These are phyloP conservation scores for Chlorella sorokiniana DNA, from an alignment of 139 green algal genomes.

Conservation along the genomic window DNA sequence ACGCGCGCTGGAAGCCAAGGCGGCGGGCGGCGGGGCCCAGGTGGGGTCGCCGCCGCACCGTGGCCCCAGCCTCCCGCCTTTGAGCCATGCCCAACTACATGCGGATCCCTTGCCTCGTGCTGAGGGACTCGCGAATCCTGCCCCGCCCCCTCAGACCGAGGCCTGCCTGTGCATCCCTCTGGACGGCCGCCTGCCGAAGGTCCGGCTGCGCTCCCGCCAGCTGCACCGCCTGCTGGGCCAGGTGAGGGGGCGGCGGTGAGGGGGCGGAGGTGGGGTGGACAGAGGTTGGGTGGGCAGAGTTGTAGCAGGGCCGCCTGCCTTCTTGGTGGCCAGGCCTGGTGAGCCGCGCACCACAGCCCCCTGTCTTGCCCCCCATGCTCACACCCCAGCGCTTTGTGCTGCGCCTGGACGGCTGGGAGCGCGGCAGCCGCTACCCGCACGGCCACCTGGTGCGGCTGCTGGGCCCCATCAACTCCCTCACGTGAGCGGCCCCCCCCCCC, in stretches of 20 bases:
- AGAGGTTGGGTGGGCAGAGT: neutral
- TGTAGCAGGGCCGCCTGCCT: too few species aligned
- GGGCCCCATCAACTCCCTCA: conserved; percentile 84
- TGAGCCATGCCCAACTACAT: neutral
- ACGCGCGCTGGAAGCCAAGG: conserved; percentile 11
- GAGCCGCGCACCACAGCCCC: neutral
- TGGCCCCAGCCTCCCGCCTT: neutral
- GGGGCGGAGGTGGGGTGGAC: neutral
- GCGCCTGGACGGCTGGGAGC: conserved; percentile 76
- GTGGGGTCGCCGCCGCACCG: neutral
- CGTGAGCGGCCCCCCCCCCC: conserved; percentile 40
- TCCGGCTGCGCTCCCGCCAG: conserved; percentile 84
- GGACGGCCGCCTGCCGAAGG: conserved; percentile 76
- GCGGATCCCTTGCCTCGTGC: too few species aligned
- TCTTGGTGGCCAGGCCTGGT: too few species aligned
- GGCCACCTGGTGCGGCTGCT: conserved; percentile 82
- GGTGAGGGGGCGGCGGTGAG: conserved; percentile 37
- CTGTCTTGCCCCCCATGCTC: neutral
- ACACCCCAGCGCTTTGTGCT: conserved; percentile 55
- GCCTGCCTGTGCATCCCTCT: conserved; percentile 75
- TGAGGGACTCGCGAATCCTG: too few species aligned
- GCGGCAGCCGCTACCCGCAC: conserved; percentile 65
- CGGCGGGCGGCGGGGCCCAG: conserved; percentile 49
- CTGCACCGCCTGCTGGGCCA: conserved; percentile 70
- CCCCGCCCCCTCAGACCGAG: neutral